These are phyloP conservation scores for Tephrocybe sp. DNA, from an alignment of 768 basidiomycete genomes.

Conservation along the genomic window DNA sequence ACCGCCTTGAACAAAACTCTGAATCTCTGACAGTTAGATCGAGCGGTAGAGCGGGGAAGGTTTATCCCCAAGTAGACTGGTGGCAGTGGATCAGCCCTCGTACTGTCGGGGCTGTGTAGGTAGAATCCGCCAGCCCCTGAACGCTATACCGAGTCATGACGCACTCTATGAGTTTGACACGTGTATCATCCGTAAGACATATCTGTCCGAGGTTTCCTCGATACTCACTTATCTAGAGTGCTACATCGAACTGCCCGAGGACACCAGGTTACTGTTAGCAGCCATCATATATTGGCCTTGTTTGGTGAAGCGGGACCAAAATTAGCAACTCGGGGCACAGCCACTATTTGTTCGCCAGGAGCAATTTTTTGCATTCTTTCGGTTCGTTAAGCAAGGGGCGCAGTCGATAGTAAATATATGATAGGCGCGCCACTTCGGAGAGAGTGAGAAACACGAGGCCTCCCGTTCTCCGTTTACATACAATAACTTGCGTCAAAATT, in stretches of 20 bases:
- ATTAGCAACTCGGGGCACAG: conserved; percentile 7
- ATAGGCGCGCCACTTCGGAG: neutral
- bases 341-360: conserved; percentile 1
- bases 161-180: conserved; percentile 4
- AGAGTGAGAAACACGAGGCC: neutral
- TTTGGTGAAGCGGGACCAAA: neutral
- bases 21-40: neutral
- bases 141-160: conserved; percentile 14
- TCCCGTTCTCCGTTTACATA: neutral
- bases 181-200: conserved; percentile 10
- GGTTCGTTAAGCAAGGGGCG: neutral
- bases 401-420: neutral
- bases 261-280: conserved; percentile 2
- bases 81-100: conserved; percentile 5
- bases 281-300: conserved; percentile 1
- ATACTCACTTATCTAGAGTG: too few species aligned
- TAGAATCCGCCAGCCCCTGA: too few species aligned
- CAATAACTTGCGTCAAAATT: neutral
- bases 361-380: neutral
- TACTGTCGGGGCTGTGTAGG: neutral
- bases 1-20: conserved; percentile 8
- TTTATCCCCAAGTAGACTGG: too few species aligned
- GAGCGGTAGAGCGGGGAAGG: neutral
- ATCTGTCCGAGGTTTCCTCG: neutral
- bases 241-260: neutral